phyloP scores from a whole-genome alignment of 2,329 filamentous ascomycete genomes.

The Fusarium circinatum region DNA sequence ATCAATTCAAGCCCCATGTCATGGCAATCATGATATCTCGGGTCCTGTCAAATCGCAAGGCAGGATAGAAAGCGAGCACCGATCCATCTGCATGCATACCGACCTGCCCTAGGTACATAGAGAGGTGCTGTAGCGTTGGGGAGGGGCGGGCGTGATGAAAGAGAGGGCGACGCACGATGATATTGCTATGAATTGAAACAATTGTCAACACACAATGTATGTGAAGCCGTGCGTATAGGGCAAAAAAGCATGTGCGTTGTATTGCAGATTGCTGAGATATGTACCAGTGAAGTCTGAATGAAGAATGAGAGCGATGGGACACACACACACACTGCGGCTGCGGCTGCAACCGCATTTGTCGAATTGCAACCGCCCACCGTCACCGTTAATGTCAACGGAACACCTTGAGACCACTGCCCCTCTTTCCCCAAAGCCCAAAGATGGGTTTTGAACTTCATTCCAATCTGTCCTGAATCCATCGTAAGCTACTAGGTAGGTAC shows the following conservation, averaged over 20 bases:
- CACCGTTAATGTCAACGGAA: not conserved
- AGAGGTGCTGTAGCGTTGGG: not conserved
- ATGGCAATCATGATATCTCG: constrained; percentile 7
- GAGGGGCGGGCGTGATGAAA: not conserved
- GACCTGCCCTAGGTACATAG: not conserved
- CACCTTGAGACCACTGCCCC: not conserved
- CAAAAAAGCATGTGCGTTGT: constrained; percentile 21
- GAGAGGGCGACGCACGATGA: constrained; percentile 13
- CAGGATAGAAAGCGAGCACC: not conserved
- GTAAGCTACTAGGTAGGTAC: not conserved
- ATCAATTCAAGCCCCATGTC: constrained; percentile 15
- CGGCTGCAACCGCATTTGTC: constrained; percentile 17
- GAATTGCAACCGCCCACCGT: constrained; percentile 13
- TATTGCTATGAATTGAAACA: constrained; percentile 17
- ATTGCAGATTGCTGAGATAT: constrained; percentile 17
- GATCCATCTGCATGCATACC: not conserved
- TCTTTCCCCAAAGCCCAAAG: constrained; percentile 11
- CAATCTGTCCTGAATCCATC: not conserved
- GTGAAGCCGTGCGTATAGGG: not conserved
- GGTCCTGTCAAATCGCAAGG: constrained; percentile 22
- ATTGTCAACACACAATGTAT: not conserved
- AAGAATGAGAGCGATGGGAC: not conserved
- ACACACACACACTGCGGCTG: not conserved
- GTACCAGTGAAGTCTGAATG: not conserved
- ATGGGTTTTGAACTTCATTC: not conserved